phyloP scores from a whole-genome alignment of 371 early-diverging fungal species.

The Mucor ambiguus region DNA sequence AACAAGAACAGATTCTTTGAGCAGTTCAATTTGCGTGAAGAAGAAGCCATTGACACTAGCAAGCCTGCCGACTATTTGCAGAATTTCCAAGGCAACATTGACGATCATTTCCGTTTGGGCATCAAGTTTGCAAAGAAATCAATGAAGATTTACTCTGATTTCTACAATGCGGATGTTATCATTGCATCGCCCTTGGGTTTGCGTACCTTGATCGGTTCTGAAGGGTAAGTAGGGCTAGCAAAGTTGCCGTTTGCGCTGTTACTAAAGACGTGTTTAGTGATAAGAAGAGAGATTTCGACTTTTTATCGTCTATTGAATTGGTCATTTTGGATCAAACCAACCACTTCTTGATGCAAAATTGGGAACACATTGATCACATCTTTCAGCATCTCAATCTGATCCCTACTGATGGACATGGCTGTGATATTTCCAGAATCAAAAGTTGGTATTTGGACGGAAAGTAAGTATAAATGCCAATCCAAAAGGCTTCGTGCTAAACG shows the following conservation, averaged over 20 bases:
- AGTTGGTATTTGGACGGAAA: conserved; percentile 85
- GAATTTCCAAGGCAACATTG: conserved; percentile 93
- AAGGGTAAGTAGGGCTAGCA: conserved; percentile 52
- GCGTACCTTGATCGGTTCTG: conserved; percentile 80
- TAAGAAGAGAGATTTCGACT: conserved; percentile 89
- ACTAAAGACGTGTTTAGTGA: conserved; percentile 49
- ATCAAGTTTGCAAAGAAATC: conserved; percentile 86
- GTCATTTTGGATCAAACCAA: conserved; percentile 88
- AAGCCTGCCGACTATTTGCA: conserved; percentile 84
- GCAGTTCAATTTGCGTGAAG: conserved; percentile 67
- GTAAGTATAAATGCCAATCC: conserved; percentile 20
- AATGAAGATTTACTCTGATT: conserved; percentile 84
- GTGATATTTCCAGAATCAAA: conserved; percentile 93
- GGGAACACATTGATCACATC: conserved; percentile 92
- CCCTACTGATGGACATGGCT: conserved; percentile 86
- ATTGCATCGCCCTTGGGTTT: conserved; percentile 94
- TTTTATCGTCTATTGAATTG: conserved; percentile 90
- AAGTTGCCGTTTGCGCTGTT: not conserved
- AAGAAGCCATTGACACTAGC: conserved; percentile 59
- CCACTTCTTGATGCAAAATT: conserved; percentile 95
- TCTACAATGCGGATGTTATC: conserved; percentile 91
- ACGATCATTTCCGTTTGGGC: conserved; percentile 95
- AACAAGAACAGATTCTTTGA: conserved; percentile 81
- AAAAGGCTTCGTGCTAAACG: not conserved
- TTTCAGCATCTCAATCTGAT: conserved; percentile 83